Conservation (phyloP, 208 protist species). For the Wallacemonas sp. region DNA sequence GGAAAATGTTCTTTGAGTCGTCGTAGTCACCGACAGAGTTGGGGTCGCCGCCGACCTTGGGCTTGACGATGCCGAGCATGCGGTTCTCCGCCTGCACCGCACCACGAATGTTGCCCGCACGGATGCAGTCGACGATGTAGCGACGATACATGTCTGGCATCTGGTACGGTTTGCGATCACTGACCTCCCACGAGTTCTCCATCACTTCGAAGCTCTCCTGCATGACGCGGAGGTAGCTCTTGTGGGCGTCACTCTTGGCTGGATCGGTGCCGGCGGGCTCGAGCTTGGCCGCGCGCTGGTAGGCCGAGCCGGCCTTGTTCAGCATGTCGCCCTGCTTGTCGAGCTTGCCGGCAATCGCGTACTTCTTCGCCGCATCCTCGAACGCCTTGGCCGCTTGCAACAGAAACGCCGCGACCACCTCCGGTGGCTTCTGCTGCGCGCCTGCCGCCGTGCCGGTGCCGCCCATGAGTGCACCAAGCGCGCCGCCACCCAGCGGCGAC, state of each 20-base stretch:
- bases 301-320: conserved; percentile 32
- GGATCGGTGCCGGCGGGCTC: background rate
- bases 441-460: background rate
- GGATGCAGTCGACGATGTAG: conserved; percentile 47
- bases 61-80: conserved; percentile 44
- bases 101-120: conserved; percentile 34
- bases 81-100: conserved; percentile 48
- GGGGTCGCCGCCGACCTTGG: background rate
- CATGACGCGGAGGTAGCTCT: conserved; percentile 11
- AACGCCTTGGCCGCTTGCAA: conserved; percentile 24
- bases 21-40: conserved; percentile 28
- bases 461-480: conserved; percentile 1
- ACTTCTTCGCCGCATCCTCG: conserved; percentile 32
- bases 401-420: conserved; percentile 11
- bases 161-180: conserved; percentile 35
- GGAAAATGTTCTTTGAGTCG: conserved; percentile 58
- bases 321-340: conserved; percentile 31
- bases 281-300: conserved; percentile 5
- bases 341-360: conserved; percentile 26
- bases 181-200: conserved; percentile 48
- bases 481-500: conserved; percentile 6
- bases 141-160: conserved; percentile 67
- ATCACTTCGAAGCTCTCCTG: conserved; percentile 36
- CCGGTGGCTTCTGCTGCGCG: background rate
- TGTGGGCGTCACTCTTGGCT: conserved; percentile 10